Evolutionary conservation across 2,329 filamentous ascomycete genomes (phyloP).

Genomic region (Parafenestella ontariensis): DNA sequence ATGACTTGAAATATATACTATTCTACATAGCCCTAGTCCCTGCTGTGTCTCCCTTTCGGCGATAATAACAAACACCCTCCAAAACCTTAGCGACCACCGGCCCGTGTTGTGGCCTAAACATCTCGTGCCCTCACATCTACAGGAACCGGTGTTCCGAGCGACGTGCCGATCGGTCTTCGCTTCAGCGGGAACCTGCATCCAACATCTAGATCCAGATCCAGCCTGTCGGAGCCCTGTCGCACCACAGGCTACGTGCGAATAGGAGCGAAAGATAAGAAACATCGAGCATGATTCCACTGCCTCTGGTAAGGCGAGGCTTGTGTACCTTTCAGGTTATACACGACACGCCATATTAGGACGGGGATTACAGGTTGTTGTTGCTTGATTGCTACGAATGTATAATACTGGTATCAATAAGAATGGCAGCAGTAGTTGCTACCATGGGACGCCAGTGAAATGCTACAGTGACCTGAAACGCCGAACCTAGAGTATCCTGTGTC

Average conservation of each 20-base stretch:
- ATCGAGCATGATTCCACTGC: neutral
- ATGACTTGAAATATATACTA: neutral
- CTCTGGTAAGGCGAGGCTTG: neutral
- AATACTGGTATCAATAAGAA: neutral
- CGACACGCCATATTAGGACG: neutral
- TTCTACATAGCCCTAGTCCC: neutral
- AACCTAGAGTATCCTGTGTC: neutral
- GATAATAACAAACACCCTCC: neutral
- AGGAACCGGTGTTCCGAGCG: neutral
- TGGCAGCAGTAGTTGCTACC: neutral
- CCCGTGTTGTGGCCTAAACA: neutral
- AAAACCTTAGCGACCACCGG: neutral
- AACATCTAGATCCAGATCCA: too few relatives aligned
- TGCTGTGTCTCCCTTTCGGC: neutral
- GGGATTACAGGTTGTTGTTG: neutral
- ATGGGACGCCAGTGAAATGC: neutral
- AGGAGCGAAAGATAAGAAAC: neutral
- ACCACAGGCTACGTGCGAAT: neutral
- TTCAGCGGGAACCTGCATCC: constrained; percentile 1
- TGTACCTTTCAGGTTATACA: neutral
- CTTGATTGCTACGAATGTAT: neutral
- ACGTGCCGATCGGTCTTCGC: neutral
- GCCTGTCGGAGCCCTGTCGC: neutral
- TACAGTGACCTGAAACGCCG: neutral
- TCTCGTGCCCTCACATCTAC: too few relatives aligned